These are phyloP conservation scores for Elsinoe perseae DNA, from an alignment of 2,329 filamentous ascomycete species.

Conservation along the genomic window DNA sequence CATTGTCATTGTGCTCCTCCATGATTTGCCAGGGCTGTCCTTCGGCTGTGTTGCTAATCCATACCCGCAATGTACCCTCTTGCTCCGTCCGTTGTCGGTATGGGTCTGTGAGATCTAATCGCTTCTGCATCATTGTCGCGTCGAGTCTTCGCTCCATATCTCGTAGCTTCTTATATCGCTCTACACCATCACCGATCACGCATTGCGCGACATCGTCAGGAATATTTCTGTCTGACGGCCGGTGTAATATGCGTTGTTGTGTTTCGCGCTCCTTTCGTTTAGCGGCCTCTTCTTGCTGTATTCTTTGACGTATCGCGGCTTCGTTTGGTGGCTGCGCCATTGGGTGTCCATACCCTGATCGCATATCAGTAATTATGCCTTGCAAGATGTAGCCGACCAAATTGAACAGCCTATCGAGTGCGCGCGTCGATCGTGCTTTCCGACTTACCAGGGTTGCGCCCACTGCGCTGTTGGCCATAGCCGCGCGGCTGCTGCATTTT, in stretches of 20 bases:
- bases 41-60: slow-evolving; percentile 90
- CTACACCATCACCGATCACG: slow-evolving; percentile 71
- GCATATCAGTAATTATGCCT: not conserved
- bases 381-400: not conserved
- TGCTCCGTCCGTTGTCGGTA: slow-evolving; percentile 29
- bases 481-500: slow-evolving; percentile 4
- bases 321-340: slow-evolving; percentile 43
- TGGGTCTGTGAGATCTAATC: slow-evolving; percentile 80
- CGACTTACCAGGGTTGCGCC: slow-evolving; percentile 1
- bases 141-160: slow-evolving; percentile 84
- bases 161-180: slow-evolving; percentile 73
- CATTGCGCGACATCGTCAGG: slow-evolving; percentile 75
- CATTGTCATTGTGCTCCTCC: slow-evolving; percentile 55
- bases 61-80: slow-evolving; percentile 78
- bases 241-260: slow-evolving; percentile 72
- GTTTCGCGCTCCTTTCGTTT: slow-evolving; percentile 51
- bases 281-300: slow-evolving; percentile 38
- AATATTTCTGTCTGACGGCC: slow-evolving; percentile 90
- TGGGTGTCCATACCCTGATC: slow-evolving; percentile 3
- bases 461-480: slow-evolving; percentile 11
- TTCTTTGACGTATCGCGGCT: slow-evolving; percentile 41
- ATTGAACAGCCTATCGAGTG: not conserved
- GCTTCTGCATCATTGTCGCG: slow-evolving; percentile 88
- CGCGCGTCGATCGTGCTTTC: not conserved
- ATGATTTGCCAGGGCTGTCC: slow-evolving; percentile 86